These are phyloP conservation scores for Entomortierella beljakovae DNA, from an alignment of 192 early-diverging fungal species.

Conservation along the genomic window DNA sequence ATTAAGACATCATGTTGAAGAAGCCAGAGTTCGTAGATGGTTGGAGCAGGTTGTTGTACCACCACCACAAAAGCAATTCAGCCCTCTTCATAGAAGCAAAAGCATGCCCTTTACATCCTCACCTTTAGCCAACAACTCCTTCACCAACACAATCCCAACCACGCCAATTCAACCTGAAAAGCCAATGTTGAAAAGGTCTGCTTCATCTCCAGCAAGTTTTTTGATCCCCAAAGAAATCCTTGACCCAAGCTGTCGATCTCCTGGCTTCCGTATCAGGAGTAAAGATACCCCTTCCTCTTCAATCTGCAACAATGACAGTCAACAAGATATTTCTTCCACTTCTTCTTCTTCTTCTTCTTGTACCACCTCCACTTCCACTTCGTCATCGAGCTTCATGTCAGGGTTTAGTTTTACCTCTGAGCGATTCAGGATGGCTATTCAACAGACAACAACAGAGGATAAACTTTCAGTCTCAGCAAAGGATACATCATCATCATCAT, in stretches of 20 bases:
- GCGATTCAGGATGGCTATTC: constrained; percentile 33
- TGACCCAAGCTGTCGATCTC: constrained; percentile 33
- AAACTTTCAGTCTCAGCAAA: neutral
- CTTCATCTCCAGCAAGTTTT: constrained; percentile 21
- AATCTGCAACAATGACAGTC: neutral
- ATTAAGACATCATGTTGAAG: constrained; percentile 34
- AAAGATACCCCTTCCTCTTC: constrained; percentile 3
- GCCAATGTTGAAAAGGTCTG: neutral
- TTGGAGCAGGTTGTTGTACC: constrained; percentile 37
- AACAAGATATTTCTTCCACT: too few relatives aligned
- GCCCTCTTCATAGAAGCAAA: neutral
- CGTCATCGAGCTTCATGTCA: neutral
- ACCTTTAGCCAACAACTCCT: neutral
- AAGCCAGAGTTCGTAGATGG: constrained; percentile 26
- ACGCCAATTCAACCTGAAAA: too few relatives aligned
- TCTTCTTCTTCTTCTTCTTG: too few relatives aligned
- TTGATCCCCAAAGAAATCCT: constrained; percentile 50
- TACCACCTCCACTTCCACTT: neutral
- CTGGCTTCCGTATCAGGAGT: constrained; percentile 42
- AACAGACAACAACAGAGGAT: neutral
- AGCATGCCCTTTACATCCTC: too few relatives aligned
- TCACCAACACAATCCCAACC: neutral
- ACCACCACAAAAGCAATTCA: neutral
- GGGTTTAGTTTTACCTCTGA: constrained; percentile 48
- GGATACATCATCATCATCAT: neutral